Conservation (phyloP, 306 rosid genomes). For the Pyrus bretschneideri region DNA sequence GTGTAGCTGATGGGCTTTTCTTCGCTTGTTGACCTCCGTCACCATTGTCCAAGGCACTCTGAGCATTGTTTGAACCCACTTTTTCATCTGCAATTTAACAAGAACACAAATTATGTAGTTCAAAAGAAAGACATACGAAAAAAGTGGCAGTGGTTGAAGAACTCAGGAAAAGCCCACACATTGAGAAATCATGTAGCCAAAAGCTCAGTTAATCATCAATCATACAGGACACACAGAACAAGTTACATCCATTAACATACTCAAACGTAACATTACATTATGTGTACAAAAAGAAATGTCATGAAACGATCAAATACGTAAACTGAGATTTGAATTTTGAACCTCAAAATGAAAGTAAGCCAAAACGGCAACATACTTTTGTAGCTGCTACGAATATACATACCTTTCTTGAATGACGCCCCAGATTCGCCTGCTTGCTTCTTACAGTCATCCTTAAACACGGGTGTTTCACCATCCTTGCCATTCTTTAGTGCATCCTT, state of each 20-base stretch:
- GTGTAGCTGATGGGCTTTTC: slow-evolving; percentile 61
- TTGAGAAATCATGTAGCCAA: neutral
- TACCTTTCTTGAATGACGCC: slow-evolving; percentile 47
- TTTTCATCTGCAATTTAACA: slow-evolving; percentile 23
- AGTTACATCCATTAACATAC: too few species aligned
- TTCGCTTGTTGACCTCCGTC: slow-evolving; percentile 39
- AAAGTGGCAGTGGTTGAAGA: neutral
- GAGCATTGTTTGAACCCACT: slow-evolving; percentile 25
- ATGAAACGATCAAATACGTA: neutral
- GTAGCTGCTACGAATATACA: neutral
- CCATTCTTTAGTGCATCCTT: slow-evolving; percentile 32
- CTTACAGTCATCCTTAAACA: slow-evolving; percentile 42
- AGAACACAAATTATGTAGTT: slow-evolving; percentile 17
- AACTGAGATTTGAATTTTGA: neutral
- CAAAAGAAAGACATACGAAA: neutral
- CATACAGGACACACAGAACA: neutral
- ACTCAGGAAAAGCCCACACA: neutral
- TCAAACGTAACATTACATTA: neutral
- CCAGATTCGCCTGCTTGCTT: slow-evolving; percentile 28
- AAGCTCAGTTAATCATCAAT: neutral
- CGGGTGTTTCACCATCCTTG: slow-evolving; percentile 36
- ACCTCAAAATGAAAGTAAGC: neutral
- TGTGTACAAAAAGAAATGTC: neutral
- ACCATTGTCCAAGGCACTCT: slow-evolving; percentile 22
- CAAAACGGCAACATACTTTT: neutral